Conservation (phyloP, 768 basidiomycete species). For the Mycena venus region DNA sequence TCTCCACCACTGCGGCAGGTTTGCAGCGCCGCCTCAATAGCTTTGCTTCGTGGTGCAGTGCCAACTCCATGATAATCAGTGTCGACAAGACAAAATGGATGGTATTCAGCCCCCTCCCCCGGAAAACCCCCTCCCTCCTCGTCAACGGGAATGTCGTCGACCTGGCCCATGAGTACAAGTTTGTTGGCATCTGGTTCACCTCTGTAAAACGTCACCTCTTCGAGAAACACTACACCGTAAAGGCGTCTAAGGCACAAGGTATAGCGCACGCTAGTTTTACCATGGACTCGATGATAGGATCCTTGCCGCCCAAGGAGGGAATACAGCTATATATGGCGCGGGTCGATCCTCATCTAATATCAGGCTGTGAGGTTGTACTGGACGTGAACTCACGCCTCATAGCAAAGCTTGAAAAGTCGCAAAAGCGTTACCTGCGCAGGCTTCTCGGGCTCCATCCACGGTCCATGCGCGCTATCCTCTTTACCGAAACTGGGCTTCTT, state of each 20-base stretch:
- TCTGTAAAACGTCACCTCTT: constrained; percentile 11
- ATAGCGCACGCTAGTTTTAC: neutral
- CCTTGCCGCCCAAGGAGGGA: neutral
- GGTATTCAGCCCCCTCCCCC: constrained; percentile 32
- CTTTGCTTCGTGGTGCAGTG: constrained; percentile 36
- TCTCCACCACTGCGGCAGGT: constrained; percentile 27
- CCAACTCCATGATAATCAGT: constrained; percentile 42
- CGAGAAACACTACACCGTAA: neutral
- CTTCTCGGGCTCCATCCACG: constrained; percentile 8
- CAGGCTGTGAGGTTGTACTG: neutral
- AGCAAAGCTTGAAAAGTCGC: too few species aligned
- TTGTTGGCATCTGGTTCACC: neutral
- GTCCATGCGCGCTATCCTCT: constrained; percentile 29
- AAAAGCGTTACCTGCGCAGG: neutral
- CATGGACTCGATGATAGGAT: constrained; percentile 2
- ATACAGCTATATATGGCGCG: neutral
- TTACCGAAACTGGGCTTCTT: constrained; percentile 37
- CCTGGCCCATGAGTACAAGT: constrained; percentile 23
- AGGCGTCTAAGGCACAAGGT: neutral
- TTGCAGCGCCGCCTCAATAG: constrained; percentile 32
- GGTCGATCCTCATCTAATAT: neutral
- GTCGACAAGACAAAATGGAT: constrained; percentile 37
- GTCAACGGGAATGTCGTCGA: constrained; percentile 13
- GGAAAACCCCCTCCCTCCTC: neutral
- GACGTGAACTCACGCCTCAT: neutral